Evolutionary conservation across 2,329 filamentous ascomycete genomes (phyloP).

Genomic region (Diaporthe vaccinii): DNA sequence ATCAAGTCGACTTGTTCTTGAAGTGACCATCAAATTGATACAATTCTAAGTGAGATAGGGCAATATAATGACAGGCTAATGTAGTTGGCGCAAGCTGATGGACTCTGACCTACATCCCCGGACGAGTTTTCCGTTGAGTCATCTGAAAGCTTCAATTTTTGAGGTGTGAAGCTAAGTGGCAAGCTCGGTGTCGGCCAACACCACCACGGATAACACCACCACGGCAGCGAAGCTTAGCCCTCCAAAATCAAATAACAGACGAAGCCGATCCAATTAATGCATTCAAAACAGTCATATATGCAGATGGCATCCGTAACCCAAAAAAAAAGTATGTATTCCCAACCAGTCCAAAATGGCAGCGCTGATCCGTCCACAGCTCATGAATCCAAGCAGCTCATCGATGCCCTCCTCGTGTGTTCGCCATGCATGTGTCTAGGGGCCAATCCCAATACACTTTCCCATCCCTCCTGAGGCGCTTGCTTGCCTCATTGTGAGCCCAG

Average conservation of each 20-base stretch:
- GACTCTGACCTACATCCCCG: constrained; percentile 1
- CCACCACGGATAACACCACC: not conserved
- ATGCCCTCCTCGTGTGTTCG: not conserved
- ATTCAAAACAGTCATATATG: not conserved
- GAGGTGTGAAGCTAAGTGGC: constrained; percentile 27
- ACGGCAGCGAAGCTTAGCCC: not conserved
- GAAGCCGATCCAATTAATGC: not conserved
- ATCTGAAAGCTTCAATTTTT: constrained; percentile 36
- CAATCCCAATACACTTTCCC: not conserved
- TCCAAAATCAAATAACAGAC: not conserved
- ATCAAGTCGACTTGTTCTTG: not conserved
- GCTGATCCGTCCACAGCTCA: constrained; percentile 12
- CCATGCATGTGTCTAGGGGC: not conserved
- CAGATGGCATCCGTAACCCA: not conserved
- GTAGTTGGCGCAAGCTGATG: constrained; percentile 1
- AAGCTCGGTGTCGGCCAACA: not conserved
- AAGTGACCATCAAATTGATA: constrained; percentile 5
- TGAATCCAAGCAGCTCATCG: not conserved
- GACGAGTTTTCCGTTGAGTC: constrained; percentile 39
- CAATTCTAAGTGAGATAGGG: not conserved
- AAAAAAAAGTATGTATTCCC: not conserved
- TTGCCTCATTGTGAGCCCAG: not conserved
- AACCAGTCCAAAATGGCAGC: constrained; percentile 1
- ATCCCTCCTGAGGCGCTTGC: not conserved
- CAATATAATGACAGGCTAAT: not conserved